Evolutionary conservation across 2,329 filamentous ascomycete species (phyloP).

Genomic region (Hymenoscyphus infarciens): DNA sequence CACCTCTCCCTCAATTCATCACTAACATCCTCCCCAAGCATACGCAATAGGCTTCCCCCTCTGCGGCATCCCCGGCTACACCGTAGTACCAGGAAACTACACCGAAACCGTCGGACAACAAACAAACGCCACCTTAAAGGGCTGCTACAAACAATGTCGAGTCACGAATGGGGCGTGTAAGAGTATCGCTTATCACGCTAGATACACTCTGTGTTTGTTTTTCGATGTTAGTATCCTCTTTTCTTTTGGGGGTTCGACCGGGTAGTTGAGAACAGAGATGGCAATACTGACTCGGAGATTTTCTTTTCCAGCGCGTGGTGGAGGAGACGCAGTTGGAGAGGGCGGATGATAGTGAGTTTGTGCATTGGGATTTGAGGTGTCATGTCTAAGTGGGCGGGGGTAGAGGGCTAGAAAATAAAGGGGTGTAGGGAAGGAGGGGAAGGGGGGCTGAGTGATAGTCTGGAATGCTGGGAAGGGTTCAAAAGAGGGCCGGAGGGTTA

Average conservation of each 20-base stretch:
- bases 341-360: slow-evolving; percentile 14
- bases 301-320: slow-evolving; percentile 3
- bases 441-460: no score
- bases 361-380: slow-evolving; percentile 20
- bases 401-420: no score
- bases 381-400: background rate
- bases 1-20: background rate
- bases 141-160: slow-evolving; percentile 14
- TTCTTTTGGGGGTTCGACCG: no score
- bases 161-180: slow-evolving; percentile 7
- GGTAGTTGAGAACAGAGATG: no score
- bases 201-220: slow-evolving; percentile 20
- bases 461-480: no score
- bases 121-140: slow-evolving; percentile 12
- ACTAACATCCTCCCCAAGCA: slow-evolving; percentile 30
- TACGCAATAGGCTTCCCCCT: slow-evolving; percentile 18
- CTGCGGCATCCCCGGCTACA: slow-evolving; percentile 18
- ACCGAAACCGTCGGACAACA: slow-evolving; percentile 15
- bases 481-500: background rate
- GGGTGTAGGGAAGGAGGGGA: no score
- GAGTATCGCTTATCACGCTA: slow-evolving; percentile 14
- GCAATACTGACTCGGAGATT: no score
- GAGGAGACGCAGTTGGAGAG: slow-evolving; percentile 18
- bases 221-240: slow-evolving; percentile 7
- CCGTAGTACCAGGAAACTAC: slow-evolving; percentile 17